Percentiles rank a stretch among this genome's conserved stretches.
Conservation (phyloP, 352 stramenopile species). For the Detonula confervacea region DNA sequence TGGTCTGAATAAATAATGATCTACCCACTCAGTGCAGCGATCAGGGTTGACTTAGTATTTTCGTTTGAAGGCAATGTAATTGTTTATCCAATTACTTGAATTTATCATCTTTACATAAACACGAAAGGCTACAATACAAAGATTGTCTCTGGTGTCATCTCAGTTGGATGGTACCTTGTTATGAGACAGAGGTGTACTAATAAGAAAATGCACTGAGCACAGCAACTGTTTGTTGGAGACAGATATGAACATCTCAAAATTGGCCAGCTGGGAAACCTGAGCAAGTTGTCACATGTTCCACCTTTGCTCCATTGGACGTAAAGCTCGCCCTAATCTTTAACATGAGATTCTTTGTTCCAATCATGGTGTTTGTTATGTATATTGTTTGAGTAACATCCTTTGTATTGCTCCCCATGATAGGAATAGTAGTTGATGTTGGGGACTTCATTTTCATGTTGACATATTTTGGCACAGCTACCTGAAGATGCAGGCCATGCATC, state of each 20-base stretch:
- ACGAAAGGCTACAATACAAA: too few relatives aligned
- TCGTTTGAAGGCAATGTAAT: too few relatives aligned
- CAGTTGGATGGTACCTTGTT: too few relatives aligned
- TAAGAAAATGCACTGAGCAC: too few relatives aligned
- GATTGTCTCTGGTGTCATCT: too few relatives aligned
- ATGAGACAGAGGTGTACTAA: too few relatives aligned
- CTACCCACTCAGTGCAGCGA: too few relatives aligned
- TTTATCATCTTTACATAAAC: too few relatives aligned
- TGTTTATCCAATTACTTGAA: too few relatives aligned
- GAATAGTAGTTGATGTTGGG: constrained; percentile 91
- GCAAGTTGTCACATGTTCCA: constrained; percentile 84
- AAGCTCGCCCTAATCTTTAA: constrained; percentile 88
- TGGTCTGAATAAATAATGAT: too few relatives aligned
- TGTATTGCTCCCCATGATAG: constrained; percentile 82
- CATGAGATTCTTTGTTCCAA: constrained; percentile 92
- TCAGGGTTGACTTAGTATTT: too few relatives aligned
- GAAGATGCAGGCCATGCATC: constrained; percentile 93
- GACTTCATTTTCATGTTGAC: constrained; percentile 98
- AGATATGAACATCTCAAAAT: constrained; percentile 77
- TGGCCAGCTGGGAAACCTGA: constrained; percentile 78
- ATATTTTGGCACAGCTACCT: constrained; percentile 96
- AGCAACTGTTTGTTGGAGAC: too few relatives aligned
- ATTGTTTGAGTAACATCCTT: constrained; percentile 92
- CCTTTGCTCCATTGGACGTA: constrained; percentile 76
- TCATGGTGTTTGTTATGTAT: constrained; percentile 94